Percentiles rank a stretch among this genome's conserved stretches.
Evolutionary conservation across 2,329 filamentous ascomycete species (phyloP).

Genomic region (Hypoxylon sp.): DNA sequence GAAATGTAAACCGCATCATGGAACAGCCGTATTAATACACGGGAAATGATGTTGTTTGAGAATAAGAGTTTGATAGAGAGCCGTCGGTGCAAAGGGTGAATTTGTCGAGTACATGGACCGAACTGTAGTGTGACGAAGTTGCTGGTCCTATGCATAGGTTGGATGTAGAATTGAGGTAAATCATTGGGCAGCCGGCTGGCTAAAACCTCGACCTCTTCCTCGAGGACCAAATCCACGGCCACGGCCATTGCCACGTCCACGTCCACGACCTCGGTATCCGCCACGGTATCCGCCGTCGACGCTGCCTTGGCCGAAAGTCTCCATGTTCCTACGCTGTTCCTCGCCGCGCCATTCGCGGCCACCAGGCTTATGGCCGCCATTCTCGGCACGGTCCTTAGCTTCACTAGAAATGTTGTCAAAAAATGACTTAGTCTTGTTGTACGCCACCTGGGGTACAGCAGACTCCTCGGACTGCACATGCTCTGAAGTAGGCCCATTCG

Average conservation of each 20-base stretch:
- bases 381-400: constrained; percentile 86
- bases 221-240: constrained; percentile 45
- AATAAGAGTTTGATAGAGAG: constrained; percentile 1
- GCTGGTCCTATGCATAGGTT: constrained; percentile 1
- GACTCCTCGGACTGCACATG: constrained; percentile 51
- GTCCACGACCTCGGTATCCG: constrained; percentile 82
- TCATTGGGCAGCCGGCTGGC: constrained; percentile 44
- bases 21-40: constrained; percentile 48
- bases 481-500: constrained; percentile 56
- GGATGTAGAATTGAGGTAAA: constrained; percentile 3
- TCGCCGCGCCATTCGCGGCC: constrained; percentile 91
- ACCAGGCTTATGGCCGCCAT: constrained; percentile 74
- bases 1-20: constrained; percentile 43
- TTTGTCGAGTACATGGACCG: constrained; percentile 1
- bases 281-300: constrained; percentile 84
- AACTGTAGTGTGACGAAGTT: background rate
- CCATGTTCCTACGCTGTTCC: constrained; percentile 94
- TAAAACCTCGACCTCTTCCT: constrained; percentile 51
- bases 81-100: constrained; percentile 5
- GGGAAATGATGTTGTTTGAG: constrained; percentile 28
- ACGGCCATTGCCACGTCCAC: constrained; percentile 72
- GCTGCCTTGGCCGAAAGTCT: constrained; percentile 97
- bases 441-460: constrained; percentile 64
- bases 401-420: constrained; percentile 99
- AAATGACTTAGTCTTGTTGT: constrained; percentile 92